Percentiles rank a stretch among this genome's conserved stretches.
These are phyloP conservation scores for Betula pendula DNA, from an alignment of 306 rosid species.

Conservation along the genomic window DNA sequence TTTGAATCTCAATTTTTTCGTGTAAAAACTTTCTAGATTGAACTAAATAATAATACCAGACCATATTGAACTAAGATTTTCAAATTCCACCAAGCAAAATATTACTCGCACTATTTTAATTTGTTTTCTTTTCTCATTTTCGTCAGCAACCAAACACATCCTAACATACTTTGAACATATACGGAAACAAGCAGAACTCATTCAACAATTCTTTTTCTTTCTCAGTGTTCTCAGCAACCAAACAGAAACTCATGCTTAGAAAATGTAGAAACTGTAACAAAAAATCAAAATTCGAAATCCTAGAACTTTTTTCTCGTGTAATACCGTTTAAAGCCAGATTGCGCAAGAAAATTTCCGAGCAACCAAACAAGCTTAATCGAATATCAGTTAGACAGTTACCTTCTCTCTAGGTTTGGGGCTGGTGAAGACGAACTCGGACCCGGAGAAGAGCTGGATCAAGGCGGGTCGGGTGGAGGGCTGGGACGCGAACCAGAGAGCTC, in stretches of 20 bases:
- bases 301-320: neutral
- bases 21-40: neutral
- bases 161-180: no score
- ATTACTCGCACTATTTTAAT: neutral
- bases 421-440: constrained; percentile 50
- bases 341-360: neutral
- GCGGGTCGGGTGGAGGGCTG: constrained; percentile 44
- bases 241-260: neutral
- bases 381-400: constrained; percentile 49
- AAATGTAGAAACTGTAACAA: neutral
- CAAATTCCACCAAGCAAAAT: neutral
- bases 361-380: neutral
- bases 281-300: neutral
- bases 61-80: neutral
- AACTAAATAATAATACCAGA: neutral
- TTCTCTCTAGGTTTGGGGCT: constrained; percentile 85
- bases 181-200: neutral
- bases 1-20: neutral
- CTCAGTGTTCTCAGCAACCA: neutral
- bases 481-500: constrained; percentile 60
- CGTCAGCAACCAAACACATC: neutral
- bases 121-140: neutral
- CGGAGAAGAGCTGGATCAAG: constrained; percentile 49
- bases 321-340: neutral
- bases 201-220: neutral